These are phyloP conservation scores for Cubamyces sp. DNA, from an alignment of 768 basidiomycete species.

Conservation along the genomic window DNA sequence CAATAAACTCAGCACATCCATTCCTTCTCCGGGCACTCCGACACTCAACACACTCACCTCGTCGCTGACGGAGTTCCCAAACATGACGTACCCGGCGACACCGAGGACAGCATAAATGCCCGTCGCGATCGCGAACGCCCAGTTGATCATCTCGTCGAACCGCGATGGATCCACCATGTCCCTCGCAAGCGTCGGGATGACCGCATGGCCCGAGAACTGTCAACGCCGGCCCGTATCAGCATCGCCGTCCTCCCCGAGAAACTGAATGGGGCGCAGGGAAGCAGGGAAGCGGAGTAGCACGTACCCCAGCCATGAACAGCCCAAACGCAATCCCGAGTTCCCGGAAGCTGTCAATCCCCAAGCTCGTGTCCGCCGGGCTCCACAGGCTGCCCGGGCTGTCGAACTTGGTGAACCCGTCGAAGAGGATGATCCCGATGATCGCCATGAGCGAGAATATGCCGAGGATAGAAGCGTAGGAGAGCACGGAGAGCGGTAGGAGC, in stretches of 20 bases:
- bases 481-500: slow-evolving; percentile 81
- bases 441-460: slow-evolving; percentile 80
- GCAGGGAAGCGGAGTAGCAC: not conserved
- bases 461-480: slow-evolving; percentile 88
- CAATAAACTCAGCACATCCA: not conserved
- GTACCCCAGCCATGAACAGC: slow-evolving; percentile 89
- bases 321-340: slow-evolving; percentile 84
- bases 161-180: slow-evolving; percentile 86
- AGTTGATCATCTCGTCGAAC: slow-evolving; percentile 83
- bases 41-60: slow-evolving; percentile 57
- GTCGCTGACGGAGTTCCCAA: slow-evolving; percentile 76
- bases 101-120: slow-evolving; percentile 29
- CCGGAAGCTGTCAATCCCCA: slow-evolving; percentile 53
- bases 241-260: too few species aligned
- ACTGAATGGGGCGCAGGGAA: too few species aligned
- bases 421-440: slow-evolving; percentile 74
- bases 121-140: slow-evolving; percentile 69
- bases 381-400: slow-evolving; percentile 82
- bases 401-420: slow-evolving; percentile 79
- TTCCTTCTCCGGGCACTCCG: not conserved
- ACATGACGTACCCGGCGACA: slow-evolving; percentile 88
- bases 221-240: too few species aligned
- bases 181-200: slow-evolving; percentile 85
- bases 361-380: slow-evolving; percentile 69
- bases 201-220: slow-evolving; percentile 89